These are phyloP conservation scores for Calonectria pseudoreteaudii DNA, from an alignment of 2,329 filamentous ascomycete species.

Conservation along the genomic window DNA sequence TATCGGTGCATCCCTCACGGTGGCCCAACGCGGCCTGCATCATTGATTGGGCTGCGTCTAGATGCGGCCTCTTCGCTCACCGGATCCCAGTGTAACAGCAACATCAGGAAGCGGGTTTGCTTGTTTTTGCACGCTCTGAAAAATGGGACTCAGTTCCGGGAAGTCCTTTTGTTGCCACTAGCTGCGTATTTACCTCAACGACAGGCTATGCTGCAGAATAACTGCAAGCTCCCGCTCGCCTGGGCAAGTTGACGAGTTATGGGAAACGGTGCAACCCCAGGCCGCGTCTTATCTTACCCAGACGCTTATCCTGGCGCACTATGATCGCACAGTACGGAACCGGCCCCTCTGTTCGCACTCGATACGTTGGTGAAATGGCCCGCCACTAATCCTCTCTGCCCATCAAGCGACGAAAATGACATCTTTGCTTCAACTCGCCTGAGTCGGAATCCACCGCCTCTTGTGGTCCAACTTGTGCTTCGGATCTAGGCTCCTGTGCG, in stretches of 20 bases:
- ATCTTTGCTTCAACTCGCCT: conserved; percentile 7
- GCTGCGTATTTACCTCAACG: not conserved
- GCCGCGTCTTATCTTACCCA: not conserved
- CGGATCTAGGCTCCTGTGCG: not conserved
- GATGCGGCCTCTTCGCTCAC: not conserved
- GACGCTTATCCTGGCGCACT: not conserved
- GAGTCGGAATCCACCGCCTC: not conserved
- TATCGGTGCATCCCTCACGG: not conserved
- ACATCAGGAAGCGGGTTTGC: not conserved
- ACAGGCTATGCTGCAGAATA: not conserved
- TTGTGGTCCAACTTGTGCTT: not conserved
- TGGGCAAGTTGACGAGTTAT: not conserved
- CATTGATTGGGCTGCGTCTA: not conserved
- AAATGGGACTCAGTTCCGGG: not conserved
- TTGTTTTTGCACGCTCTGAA: not conserved
- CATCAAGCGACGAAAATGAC: not conserved
- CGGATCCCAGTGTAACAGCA: not conserved
- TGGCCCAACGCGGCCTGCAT: not conserved
- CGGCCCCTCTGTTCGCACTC: not conserved
- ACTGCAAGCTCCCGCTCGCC: not conserved
- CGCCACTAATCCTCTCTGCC: not conserved
- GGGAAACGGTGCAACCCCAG: not conserved
- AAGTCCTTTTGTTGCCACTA: not conserved
- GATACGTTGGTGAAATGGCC: not conserved
- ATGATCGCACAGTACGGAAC: not conserved